phyloP scores from a whole-genome alignment of 805 yeast species.

The Starmerella bombicola region DNA sequence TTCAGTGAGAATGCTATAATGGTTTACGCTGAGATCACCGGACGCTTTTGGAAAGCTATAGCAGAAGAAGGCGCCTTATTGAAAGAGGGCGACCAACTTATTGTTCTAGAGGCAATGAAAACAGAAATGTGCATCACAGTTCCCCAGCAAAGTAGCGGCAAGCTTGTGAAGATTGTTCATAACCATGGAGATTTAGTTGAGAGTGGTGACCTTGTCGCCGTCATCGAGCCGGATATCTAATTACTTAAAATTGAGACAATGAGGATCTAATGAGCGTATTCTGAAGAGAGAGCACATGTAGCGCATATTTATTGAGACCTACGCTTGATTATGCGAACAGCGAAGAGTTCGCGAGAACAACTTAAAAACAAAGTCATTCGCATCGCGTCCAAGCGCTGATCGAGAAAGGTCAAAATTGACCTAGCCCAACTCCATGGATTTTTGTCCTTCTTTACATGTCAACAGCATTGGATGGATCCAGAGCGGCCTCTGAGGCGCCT shows the following conservation, averaged over 20 bases:
- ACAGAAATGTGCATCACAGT: conserved; percentile 88
- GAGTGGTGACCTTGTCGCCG: conserved; percentile 90
- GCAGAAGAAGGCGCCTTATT: conserved; percentile 70
- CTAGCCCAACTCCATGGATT: too few species aligned
- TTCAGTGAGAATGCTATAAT: conserved; percentile 69
- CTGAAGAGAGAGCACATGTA: too few species aligned
- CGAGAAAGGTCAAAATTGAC: too few species aligned
- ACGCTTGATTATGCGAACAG: too few species aligned
- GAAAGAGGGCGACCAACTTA: conserved; percentile 59
- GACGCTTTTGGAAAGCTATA: conserved; percentile 86
- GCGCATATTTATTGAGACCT: too few species aligned
- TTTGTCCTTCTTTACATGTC: too few species aligned
- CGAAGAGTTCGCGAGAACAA: too few species aligned
- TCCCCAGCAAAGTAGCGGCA: conserved; percentile 31
- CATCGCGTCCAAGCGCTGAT: too few species aligned
- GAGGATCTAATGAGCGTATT: too few species aligned
- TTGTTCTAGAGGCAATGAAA: conserved; percentile 96
- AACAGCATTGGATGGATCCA: too few species aligned
- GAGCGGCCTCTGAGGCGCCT: conserved; percentile 4
- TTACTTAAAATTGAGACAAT: neutral
- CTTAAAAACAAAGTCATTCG: too few species aligned
- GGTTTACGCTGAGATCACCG: conserved; percentile 92
- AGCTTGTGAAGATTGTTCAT: conserved; percentile 37
- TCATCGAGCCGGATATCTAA: conserved; percentile 36
- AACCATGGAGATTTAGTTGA: conserved; percentile 92